Evolutionary conservation across 495 filamentous ascomycete species (phyloP).

Genomic region (Lentithecium fluviatile): DNA sequence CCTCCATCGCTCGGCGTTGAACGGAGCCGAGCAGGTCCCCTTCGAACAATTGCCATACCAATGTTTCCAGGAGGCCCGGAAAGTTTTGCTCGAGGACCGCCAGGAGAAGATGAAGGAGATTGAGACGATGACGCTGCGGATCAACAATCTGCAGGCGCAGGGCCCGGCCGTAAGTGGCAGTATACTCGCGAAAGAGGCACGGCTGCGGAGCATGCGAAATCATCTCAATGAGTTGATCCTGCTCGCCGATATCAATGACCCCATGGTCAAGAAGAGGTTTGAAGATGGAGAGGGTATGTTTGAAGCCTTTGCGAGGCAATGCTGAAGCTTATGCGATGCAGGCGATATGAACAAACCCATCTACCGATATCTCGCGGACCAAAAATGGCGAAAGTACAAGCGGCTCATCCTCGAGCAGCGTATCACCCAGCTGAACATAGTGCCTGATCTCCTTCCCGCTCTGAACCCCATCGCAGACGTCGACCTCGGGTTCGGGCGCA

Average conservation of each 20-base stretch:
- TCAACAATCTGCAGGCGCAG: slow-evolving; percentile 58
- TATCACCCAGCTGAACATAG: slow-evolving; percentile 80
- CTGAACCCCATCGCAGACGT: slow-evolving; percentile 79
- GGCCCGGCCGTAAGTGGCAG: slow-evolving; percentile 61
- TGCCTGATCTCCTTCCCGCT: slow-evolving; percentile 88
- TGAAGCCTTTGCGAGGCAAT: neutral
- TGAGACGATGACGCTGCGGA: slow-evolving; percentile 49
- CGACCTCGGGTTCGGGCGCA: slow-evolving; percentile 70
- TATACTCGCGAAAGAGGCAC: slow-evolving; percentile 54
- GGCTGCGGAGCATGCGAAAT: slow-evolving; percentile 66
- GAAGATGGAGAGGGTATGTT: slow-evolving; percentile 83
- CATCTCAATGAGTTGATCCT: slow-evolving; percentile 83
- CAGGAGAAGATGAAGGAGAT: slow-evolving; percentile 71
- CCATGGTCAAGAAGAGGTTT: slow-evolving; percentile 87
- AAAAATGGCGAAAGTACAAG: slow-evolving; percentile 81
- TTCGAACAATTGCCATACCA: slow-evolving; percentile 94
- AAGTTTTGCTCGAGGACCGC: slow-evolving; percentile 75
- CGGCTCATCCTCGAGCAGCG: slow-evolving; percentile 77
- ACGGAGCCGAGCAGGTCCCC: slow-evolving; percentile 56
- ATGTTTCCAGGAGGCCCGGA: slow-evolving; percentile 94
- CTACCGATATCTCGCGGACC: slow-evolving; percentile 85
- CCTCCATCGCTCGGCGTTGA: slow-evolving; percentile 56
- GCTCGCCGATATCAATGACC: slow-evolving; percentile 92
- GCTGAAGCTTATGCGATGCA: slow-evolving; percentile 39
- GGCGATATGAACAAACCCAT: slow-evolving; percentile 96